Base-by-base conservation (phyloP, 306 rosid species). In the Sophora flavescens region DNA sequence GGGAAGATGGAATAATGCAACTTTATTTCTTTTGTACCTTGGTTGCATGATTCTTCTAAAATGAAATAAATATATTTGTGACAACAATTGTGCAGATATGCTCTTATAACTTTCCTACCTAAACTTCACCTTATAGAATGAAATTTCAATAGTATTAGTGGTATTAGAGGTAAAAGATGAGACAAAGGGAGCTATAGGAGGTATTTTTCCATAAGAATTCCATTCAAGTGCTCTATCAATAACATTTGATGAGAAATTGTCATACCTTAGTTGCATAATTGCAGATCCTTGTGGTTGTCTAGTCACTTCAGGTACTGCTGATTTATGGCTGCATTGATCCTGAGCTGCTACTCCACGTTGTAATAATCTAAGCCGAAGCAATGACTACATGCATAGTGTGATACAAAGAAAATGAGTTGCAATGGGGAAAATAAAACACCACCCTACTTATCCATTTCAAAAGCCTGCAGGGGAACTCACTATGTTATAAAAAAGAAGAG, bases 281-380 rank as follows among this genome's bases (percentile, higher is more conserved):
- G 68, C 12, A 32, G 91, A 88, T 59, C 86, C 87, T 74, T 86
- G 88, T 18, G 66, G 59, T 8, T 76, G 74, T 52, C 62, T 86
- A 57, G 48, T 83, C 76, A 28, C 81, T 67, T 78, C 75, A 59
- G 80, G 35, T 36, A 67, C 2, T 33, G 76, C 16, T 18, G 62
- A 56, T 33, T 75, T 84, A 14, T 11, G 73, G 48, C 5, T 16
- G 1, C 77, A 77, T 61, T 64, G 83, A 78, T 82, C 93, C 56
- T 61, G 71, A 78, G 53, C 74, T 42, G 81, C 82, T 35, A 74
- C 56, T 22, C 81, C 87, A 0, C 92, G 92, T 73, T 91, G 84
- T 2, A 93, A 77, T 76, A 89, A 68, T 68, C 86, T 76, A 63
- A 91, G 96, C 70, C 92, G 85, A 80, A 93, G 85, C 65, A 87